Base-by-base conservation (phyloP, 306 rosid species). In the Medicago lupulina region DNA sequence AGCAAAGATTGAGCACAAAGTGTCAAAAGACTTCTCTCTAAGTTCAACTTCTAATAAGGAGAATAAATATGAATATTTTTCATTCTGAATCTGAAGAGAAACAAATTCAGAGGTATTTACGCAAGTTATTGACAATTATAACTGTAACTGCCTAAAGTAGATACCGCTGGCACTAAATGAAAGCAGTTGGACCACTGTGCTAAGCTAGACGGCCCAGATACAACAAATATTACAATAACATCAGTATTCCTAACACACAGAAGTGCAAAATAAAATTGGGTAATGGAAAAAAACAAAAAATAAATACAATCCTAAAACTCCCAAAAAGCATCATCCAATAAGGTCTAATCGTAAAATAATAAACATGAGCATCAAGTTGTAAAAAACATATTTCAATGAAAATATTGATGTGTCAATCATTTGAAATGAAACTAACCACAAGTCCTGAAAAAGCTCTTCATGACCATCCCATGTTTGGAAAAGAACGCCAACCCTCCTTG, bases 381-480 rank as follows among this genome's bases (percentile, higher is more conserved):
- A 18, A 54, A 76, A 65, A 72, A 51, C 18, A 8, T 28, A 50
- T 59, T 58, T 47, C 21, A 46, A 15, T 41, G 17, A 36, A 76
- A 76, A 44, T 53, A 70, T n/a, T 15, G 31, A 53, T 53, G 17
- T 61, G 47, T 11, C 21, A 34, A 67, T 36, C 15, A 67, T 62
- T 67, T 49, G 10, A 77, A 53, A 70, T 39, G 77, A 14, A 75
- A 86, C 97, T 40, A 16, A 94, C 98, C 96, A 90, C 74, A 94
- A 88, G 87, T 94, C 98, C 53, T 87, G 87, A 83, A 94, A 94
- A 69, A 94, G 87, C 80, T 90, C 98, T 73, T 86, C 85, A 67
- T 94, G 98, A 17, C 97, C 98, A 83, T 90, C 97, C 98, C 97
- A 91, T 53, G 95, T 94, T 79, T 88, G 94, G 82, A 94, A 91